Percentiles rank a stretch among this genome's conserved stretches.
phyloP scores from a whole-genome alignment of 495 filamentous ascomycete species.

The Penicillium longicatenatum region DNA sequence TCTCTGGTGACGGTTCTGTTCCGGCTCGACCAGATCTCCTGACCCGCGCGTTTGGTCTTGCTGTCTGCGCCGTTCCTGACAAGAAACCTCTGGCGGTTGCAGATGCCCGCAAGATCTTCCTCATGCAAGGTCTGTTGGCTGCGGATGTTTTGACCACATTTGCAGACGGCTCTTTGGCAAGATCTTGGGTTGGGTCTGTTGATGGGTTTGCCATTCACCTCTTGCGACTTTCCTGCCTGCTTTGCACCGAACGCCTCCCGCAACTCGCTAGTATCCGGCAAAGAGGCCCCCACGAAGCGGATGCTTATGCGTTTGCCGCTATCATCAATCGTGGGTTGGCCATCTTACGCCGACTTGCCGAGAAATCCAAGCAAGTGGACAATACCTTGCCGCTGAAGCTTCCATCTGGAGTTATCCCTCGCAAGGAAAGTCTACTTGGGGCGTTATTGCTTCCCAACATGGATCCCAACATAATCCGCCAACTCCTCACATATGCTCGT shows the following conservation, averaged over 20 bases:
- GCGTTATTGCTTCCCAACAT: conserved; percentile 65
- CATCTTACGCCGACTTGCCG: conserved; percentile 67
- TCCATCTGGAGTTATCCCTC: conserved; percentile 66
- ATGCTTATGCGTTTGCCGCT: conserved; percentile 49
- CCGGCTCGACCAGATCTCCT: conserved; percentile 75
- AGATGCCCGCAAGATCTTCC: conserved; percentile 78
- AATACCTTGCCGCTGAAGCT: conserved; percentile 44
- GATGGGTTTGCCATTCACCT: conserved; percentile 85
- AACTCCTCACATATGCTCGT: conserved; percentile 71
- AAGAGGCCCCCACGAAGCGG: conserved; percentile 39
- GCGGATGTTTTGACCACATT: conserved; percentile 85
- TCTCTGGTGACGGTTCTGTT: conserved; percentile 65
- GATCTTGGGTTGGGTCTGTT: conserved; percentile 78
- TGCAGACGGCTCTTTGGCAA: conserved; percentile 70
- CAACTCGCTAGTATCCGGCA: conserved; percentile 36
- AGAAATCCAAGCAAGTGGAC: conserved; percentile 68
- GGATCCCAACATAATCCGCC: conserved; percentile 63
- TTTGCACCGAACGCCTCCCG: conserved; percentile 61
- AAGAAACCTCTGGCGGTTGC: conserved; percentile 62
- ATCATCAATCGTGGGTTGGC: conserved; percentile 72
- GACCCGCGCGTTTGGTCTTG: conserved; percentile 84
- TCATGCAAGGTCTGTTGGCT: conserved; percentile 89
- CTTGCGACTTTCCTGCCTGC: conserved; percentile 65
- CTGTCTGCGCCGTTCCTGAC: conserved; percentile 82
- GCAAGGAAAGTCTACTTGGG: conserved; percentile 68